These are phyloP conservation scores for Hymenoscyphus albidus DNA, from an alignment of 2,329 filamentous ascomycete genomes.

Conservation along the genomic window DNA sequence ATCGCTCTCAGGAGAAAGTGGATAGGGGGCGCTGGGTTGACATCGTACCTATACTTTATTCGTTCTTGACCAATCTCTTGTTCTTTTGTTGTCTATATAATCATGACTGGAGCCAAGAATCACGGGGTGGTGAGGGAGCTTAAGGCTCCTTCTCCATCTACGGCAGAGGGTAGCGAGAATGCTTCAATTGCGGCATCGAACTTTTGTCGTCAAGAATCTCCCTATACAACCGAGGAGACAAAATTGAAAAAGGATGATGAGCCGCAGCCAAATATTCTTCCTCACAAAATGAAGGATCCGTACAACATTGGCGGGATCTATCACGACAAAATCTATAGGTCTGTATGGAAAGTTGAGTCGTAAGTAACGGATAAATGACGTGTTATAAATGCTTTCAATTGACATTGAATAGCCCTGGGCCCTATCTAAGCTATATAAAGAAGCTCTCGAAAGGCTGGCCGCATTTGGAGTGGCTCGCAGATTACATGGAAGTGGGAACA, in stretches of 20 bases:
- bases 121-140: not conserved
- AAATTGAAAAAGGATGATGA: not conserved
- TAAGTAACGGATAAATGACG: not conserved
- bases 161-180: not conserved
- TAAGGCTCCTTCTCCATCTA: not conserved
- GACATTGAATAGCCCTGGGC: constrained; percentile 1
- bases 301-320: constrained; percentile 8
- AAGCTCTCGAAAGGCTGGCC: constrained; percentile 10
- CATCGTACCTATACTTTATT: not conserved
- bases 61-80: not conserved
- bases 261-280: constrained; percentile 10
- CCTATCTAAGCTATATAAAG: constrained; percentile 13
- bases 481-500: constrained; percentile 18
- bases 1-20: not conserved
- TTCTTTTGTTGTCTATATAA: not conserved
- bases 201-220: not conserved
- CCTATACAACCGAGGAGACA: not conserved
- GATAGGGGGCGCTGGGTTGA: not conserved
- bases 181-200: not conserved
- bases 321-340: constrained; percentile 4
- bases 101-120: not conserved
- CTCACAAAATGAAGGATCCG: not conserved
- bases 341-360: constrained; percentile 9
- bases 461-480: constrained; percentile 12
- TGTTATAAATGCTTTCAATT: not conserved